Conservation (phyloP, 805 yeast species). For the Yamadazyma tumulicola region DNA sequence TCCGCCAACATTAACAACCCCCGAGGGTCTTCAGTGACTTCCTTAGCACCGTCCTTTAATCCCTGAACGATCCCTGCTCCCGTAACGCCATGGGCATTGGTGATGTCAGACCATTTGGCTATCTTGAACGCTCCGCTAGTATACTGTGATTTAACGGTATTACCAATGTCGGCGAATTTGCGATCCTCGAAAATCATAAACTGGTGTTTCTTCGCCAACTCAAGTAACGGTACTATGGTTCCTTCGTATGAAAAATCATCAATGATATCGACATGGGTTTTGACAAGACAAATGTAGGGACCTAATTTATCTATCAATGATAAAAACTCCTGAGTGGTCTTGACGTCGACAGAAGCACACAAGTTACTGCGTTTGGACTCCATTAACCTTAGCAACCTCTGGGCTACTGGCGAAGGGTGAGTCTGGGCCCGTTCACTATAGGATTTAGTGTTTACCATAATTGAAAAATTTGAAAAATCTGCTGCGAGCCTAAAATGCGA, state of each 20-base stretch:
- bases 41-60: conserved; percentile 73
- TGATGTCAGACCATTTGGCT: conserved; percentile 93
- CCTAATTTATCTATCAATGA: conserved; percentile 74
- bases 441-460: conserved; percentile 20
- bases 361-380: conserved; percentile 78
- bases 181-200: conserved; percentile 95
- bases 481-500: too few species aligned
- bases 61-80: conserved; percentile 94
- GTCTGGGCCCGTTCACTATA: conserved; percentile 66
- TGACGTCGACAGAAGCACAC: conserved; percentile 93
- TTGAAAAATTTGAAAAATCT: conserved; percentile 1
- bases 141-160: conserved; percentile 93
- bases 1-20: conserved; percentile 96
- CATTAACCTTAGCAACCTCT: conserved; percentile 69
- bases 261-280: conserved; percentile 91
- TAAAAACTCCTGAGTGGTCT: conserved; percentile 73
- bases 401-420: conserved; percentile 79
- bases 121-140: conserved; percentile 85
- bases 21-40: conserved; percentile 70
- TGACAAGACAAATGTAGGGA: conserved; percentile 86
- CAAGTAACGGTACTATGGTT: conserved; percentile 72
- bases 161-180: conserved; percentile 97
- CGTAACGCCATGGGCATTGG: conserved; percentile 96
- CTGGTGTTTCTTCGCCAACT: conserved; percentile 72
- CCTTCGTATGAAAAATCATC: conserved; percentile 83